These are phyloP conservation scores for Hymenoscyphus salicellus DNA, from an alignment of 2,329 filamentous ascomycete genomes.

Conservation along the genomic window DNA sequence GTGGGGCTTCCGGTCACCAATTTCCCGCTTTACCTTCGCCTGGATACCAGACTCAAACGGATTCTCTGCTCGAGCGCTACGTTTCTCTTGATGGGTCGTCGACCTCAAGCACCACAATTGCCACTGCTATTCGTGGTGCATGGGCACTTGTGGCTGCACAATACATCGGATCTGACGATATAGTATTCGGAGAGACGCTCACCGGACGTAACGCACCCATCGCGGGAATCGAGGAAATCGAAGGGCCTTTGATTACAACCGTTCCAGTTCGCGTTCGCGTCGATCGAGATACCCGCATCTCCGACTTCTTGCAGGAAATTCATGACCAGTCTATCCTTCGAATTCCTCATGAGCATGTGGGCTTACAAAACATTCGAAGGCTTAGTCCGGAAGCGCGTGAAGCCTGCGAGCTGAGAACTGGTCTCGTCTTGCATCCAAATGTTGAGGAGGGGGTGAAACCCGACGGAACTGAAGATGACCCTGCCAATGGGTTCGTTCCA, in stretches of 20 bases:
- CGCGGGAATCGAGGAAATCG: slow-evolving; percentile 41
- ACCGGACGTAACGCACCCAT: slow-evolving; percentile 43
- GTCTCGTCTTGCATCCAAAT: slow-evolving; percentile 27
- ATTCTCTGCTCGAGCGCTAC: slow-evolving; percentile 44
- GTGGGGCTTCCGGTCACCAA: slow-evolving; percentile 45
- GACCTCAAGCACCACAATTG: slow-evolving; percentile 20
- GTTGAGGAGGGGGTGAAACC: slow-evolving; percentile 23
- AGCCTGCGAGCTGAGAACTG: slow-evolving; percentile 25
- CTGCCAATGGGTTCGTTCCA: slow-evolving; percentile 2
- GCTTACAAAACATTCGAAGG: slow-evolving; percentile 28
- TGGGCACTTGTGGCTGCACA: slow-evolving; percentile 43
- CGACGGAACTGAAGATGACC: not conserved
- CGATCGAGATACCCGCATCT: slow-evolving; percentile 33
- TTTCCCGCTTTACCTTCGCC: slow-evolving; percentile 49
- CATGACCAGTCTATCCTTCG: slow-evolving; percentile 47
- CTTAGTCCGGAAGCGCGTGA: slow-evolving; percentile 25
- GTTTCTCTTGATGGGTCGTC: slow-evolving; percentile 21
- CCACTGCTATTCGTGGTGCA: slow-evolving; percentile 33
- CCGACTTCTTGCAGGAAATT: slow-evolving; percentile 45
- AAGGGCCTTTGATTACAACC: slow-evolving; percentile 45
- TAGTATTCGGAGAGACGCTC: slow-evolving; percentile 45
- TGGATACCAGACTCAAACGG: slow-evolving; percentile 45
- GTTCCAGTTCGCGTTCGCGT: slow-evolving; percentile 42
- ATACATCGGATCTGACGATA: slow-evolving; percentile 40
- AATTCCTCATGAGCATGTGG: slow-evolving; percentile 39